Evolutionary conservation across 768 basidiomycete genomes (phyloP).

Genomic region (Leccinum olivaceopallidum): DNA sequence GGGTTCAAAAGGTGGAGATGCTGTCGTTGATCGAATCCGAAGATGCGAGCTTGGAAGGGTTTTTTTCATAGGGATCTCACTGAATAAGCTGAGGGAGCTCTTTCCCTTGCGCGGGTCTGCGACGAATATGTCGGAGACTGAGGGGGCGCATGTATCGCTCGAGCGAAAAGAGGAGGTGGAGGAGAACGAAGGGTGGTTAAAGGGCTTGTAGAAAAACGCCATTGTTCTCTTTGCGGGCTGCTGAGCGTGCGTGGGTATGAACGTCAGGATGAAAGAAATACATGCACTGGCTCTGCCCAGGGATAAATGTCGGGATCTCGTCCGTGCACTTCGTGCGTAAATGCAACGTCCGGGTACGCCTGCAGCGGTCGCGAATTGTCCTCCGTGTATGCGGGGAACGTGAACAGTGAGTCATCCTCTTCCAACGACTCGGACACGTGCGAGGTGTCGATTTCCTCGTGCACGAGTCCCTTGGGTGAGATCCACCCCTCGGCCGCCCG

Average conservation of each 20-base stretch:
- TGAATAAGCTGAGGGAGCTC: conserved; percentile 43
- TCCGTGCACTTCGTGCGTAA: background rate
- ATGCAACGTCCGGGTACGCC: conserved; percentile 14
- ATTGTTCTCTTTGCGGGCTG: conserved; percentile 23
- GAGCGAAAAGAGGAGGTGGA: conserved; percentile 31
- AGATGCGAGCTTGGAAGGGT: conserved; percentile 41
- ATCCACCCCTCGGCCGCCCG: conserved; percentile 93
- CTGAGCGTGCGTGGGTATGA: conserved; percentile 10
- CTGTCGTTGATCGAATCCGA: conserved; percentile 29
- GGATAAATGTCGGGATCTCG: conserved; percentile 21
- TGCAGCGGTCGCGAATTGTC: conserved; percentile 4
- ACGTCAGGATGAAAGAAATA: background rate
- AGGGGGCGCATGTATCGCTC: conserved; percentile 30
- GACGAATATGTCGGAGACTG: conserved; percentile 37
- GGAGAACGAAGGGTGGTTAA: conserved; percentile 34
- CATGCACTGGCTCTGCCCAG: conserved; percentile 22
- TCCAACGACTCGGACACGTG: conserved; percentile 23
- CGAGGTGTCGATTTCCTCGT: conserved; percentile 90
- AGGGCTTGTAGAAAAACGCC: conserved; percentile 31
- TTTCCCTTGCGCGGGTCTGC: conserved; percentile 46
- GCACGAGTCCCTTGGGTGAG: conserved; percentile 85
- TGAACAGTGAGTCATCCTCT: conserved; percentile 13
- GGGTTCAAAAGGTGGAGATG: conserved; percentile 27
- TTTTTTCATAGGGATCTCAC: conserved; percentile 40
- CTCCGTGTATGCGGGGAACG: conserved; percentile 4